Base-by-base conservation (phyloP, 2,329 filamentous ascomycete genomes). In the Chrysosporium queenslandicum region DNA sequence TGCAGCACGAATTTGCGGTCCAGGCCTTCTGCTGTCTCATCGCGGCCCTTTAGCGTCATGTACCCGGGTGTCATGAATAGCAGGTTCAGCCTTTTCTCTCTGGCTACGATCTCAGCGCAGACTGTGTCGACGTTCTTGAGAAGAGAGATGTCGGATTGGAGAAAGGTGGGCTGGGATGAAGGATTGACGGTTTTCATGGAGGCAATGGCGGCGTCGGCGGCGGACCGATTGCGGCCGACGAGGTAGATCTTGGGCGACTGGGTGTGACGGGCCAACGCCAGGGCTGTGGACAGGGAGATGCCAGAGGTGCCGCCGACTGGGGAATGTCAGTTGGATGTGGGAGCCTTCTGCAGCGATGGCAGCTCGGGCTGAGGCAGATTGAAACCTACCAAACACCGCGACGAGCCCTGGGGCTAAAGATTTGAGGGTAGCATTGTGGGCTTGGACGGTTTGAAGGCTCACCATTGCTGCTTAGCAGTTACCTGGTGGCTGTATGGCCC, bases 271-370 rank as follows among this genome's bases (percentile, higher is more conserved):
- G 70, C 67, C 45, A 79, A 73, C n/a, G 67, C 61, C 52, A 71
- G 73, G 23, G 78, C 62, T 0, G 75, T 71, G 7, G 68, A 61
- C 56, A 76, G 69, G 9, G 75, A 75, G 48, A 80, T 77, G 20
- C 77, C 77, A 23, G 70, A 70, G 1, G 76, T 80, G 36, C 71
- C 77, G 41, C 77, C 76, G 2, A 76, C 59, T 60, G 45, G 25
- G 18, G 11, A 40, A 7, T 47, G n/a, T 47, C 37, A 47, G 45
- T 34, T 16, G 14, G 11, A 12, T 42, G 16, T 20, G 23, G 14
- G 20, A 23, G 14, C 8, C 32, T 4, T 36, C n/a, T 36, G 32
- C 32, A 18, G 37, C 16, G n/a, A n/a, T n/a, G n/a, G n/a, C n/a
- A n/a, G 37, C 37, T 18, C 4, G 11, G 12, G 34, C 14, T 8